Conservation (phyloP, 495 filamentous ascomycete species). For the Elasticomyces elasticus region DNA sequence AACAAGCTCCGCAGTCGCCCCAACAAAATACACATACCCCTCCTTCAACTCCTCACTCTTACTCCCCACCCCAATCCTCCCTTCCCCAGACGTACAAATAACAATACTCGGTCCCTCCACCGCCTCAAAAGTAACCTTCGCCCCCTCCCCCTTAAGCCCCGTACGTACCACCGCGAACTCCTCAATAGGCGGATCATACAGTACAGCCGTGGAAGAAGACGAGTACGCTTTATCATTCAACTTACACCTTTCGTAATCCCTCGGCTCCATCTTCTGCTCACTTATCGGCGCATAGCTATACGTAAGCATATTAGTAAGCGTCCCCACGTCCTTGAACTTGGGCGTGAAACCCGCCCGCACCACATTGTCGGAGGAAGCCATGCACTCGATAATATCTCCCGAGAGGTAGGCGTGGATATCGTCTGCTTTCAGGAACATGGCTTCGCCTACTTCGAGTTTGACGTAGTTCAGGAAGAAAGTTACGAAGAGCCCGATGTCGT, state of each 20-base stretch:
- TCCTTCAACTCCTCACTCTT: conserved; percentile 62
- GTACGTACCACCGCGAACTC: conserved; percentile 89
- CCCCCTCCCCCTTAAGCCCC: conserved; percentile 55
- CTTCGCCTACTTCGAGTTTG: conserved; percentile 73
- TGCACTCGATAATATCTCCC: conserved; percentile 97
- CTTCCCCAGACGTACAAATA: conserved; percentile 75
- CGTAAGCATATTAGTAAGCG: conserved; percentile 83
- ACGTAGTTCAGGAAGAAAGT: conserved; percentile 78
- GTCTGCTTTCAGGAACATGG: conserved; percentile 90
- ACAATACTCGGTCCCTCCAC: conserved; percentile 86
- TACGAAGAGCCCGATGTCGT: conserved; percentile 68
- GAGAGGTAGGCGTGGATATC: conserved; percentile 95
- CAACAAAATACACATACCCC: conserved; percentile 86
- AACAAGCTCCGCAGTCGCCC: conserved; percentile 74
- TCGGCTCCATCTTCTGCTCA: conserved; percentile 82
- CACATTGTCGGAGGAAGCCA: conserved; percentile 96
- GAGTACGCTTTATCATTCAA: conserved; percentile 70
- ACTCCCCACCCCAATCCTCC: conserved; percentile 72
- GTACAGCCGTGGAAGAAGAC: conserved; percentile 52
- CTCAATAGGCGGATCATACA: conserved; percentile 94
- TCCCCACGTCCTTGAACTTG: conserved; percentile 94
- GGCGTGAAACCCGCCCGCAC: conserved; percentile 95
- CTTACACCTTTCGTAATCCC: conserved; percentile 71
- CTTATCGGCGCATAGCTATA: conserved; percentile 89
- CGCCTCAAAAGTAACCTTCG: conserved; percentile 75